Evolutionary conservation across 805 yeast genomes (phyloP).

Genomic region (Candida patagonica): DNA sequence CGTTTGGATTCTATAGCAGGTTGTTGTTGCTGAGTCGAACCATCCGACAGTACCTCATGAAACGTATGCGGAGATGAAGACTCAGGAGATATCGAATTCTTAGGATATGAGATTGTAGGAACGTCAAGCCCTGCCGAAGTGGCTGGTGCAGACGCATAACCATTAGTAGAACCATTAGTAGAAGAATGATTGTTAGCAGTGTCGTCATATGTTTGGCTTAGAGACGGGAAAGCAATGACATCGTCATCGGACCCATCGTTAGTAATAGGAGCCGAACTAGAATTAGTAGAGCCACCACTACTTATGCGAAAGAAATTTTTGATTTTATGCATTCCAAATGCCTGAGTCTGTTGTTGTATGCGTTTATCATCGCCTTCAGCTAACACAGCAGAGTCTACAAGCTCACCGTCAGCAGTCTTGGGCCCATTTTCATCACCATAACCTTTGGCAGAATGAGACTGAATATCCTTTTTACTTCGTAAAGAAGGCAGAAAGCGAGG

Average conservation of each 20-base stretch:
- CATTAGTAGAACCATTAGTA: not conserved
- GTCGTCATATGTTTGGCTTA: conserved; percentile 11
- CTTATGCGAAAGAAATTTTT: conserved; percentile 26
- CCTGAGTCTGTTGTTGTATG: not conserved
- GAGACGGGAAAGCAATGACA: conserved; percentile 18
- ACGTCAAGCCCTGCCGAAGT: not conserved
- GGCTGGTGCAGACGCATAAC: too few relatives aligned
- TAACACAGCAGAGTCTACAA: not conserved
- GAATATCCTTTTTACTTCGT: not conserved
- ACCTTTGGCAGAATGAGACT: not conserved
- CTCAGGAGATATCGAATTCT: conserved; percentile 1
- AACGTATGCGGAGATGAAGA: not conserved
- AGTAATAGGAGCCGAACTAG: not conserved
- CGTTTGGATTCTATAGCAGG: not conserved
- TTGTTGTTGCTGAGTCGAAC: not conserved
- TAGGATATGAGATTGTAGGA: conserved; percentile 1
- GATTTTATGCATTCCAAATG: conserved; percentile 23
- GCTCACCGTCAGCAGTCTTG: conserved; percentile 1
- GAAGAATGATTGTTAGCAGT: not conserved
- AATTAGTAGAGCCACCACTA: conserved; percentile 8
- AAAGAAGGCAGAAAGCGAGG: not conserved
- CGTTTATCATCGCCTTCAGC: not conserved
- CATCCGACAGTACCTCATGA: not conserved
- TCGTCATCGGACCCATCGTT: conserved; percentile 2
- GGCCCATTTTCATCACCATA: not conserved